Evolutionary conservation across 495 filamentous ascomycete genomes (phyloP).

Genomic region (Neurospora sp.): DNA sequence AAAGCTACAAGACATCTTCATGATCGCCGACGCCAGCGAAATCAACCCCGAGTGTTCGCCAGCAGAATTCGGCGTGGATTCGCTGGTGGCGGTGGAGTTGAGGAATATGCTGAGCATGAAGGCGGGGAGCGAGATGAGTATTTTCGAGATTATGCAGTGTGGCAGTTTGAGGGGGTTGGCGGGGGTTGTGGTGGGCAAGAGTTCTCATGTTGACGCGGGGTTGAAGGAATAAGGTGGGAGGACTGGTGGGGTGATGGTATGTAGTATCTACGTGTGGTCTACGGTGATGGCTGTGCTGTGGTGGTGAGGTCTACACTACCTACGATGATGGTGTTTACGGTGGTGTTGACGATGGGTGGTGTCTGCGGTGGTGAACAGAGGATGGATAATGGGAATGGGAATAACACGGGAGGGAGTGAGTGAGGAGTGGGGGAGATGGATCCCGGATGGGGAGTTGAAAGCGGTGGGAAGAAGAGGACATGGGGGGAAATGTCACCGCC

Average conservation of each 20-base stretch:
- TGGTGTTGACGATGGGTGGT: not conserved
- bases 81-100: slow-evolving; percentile 38
- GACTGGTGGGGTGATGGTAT: too few relatives aligned
- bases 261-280: too few relatives aligned
- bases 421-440: not conserved
- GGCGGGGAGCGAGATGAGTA: slow-evolving; percentile 26
- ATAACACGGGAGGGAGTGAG: not conserved
- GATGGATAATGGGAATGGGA: not conserved
- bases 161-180: slow-evolving; percentile 19
- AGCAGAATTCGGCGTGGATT: slow-evolving; percentile 34
- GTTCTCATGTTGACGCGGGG: not conserved
- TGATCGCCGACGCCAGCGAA: slow-evolving; percentile 22
- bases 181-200: slow-evolving; percentile 12
- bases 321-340: not conserved
- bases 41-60: slow-evolving; percentile 16
- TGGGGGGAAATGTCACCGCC: not conserved
- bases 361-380: not conserved
- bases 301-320: not conserved
- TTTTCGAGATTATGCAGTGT: slow-evolving; percentile 35
- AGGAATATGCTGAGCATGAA: slow-evolving; percentile 30
- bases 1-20: slow-evolving; percentile 25
- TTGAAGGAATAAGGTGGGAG: too few relatives aligned
- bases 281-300: too few relatives aligned
- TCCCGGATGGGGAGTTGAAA: not conserved
- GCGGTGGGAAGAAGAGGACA: not conserved